Conservation (phyloP, 768 basidiomycete genomes). For the Boletus sp. region DNA sequence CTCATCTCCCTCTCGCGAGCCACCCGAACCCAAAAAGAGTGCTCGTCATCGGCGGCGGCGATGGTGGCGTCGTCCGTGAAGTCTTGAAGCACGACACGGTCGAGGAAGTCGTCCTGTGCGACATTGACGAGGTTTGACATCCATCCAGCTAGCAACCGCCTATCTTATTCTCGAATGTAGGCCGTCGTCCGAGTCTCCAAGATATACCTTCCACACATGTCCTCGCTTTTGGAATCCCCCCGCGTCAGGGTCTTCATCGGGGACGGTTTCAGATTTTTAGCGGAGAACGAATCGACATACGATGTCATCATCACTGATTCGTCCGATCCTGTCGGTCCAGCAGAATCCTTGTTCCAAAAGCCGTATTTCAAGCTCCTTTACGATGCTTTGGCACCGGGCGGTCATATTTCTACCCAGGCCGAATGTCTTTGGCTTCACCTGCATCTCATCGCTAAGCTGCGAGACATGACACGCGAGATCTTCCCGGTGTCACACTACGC, state of each 20-base stretch:
- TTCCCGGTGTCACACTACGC: conserved; percentile 89
- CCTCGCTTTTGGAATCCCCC: conserved; percentile 71
- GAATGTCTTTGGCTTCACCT: conserved; percentile 97
- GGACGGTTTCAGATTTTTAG: conserved; percentile 96
- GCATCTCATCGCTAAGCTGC: conserved; percentile 76
- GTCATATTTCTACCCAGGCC: conserved; percentile 92
- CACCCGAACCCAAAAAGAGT: conserved; percentile 97
- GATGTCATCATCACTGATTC: conserved; percentile 99
- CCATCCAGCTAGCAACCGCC: not conserved
- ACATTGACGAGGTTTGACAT: conserved; percentile 84
- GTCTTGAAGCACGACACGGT: conserved; percentile 92
- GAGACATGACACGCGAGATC: conserved; percentile 61
- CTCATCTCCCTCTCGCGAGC: conserved; percentile 92
- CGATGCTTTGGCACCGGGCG: conserved; percentile 85
- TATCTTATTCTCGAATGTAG: conserved; percentile 35
- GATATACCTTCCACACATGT: conserved; percentile 92
- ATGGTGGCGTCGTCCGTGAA: conserved; percentile 97
- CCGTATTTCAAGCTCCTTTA: conserved; percentile 95
- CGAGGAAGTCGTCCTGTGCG: conserved; percentile 90
- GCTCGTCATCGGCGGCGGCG: conserved; percentile 96
- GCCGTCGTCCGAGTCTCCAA: conserved; percentile 96
- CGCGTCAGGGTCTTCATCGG: conserved; percentile 85
- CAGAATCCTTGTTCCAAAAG: conserved; percentile 91
- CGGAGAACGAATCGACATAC: conserved; percentile 82
- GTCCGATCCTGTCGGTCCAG: conserved; percentile 96